These are phyloP conservation scores for Fragosphaeria purpurea DNA, from an alignment of 2,329 filamentous ascomycete species.

Conservation along the genomic window DNA sequence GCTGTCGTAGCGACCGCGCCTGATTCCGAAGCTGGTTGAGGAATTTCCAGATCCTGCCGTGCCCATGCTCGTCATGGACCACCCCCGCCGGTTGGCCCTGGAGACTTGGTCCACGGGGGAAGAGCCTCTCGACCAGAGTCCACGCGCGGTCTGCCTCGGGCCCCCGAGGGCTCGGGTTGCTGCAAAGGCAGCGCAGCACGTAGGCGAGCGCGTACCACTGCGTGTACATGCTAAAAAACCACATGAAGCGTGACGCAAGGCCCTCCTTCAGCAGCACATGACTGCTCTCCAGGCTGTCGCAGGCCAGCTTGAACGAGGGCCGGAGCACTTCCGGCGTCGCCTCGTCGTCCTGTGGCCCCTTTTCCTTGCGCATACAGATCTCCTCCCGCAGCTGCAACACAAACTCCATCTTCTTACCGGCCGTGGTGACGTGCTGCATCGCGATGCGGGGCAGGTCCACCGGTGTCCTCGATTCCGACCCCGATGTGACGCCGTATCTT, in stretches of 20 bases:
- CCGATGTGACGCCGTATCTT: not conserved
- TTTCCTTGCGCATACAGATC: not conserved
- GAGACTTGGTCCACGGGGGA: not conserved
- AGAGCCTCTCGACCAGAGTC: not conserved
- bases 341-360: no score
- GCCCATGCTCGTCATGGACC: not conserved
- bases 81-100: not conserved
- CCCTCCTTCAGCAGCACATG: not conserved
- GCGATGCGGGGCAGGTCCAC: not conserved
- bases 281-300: not conserved
- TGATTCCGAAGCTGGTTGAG: not conserved
- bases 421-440: not conserved
- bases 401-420: conserved; percentile 4
- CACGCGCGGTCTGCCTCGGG: not conserved
- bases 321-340: not conserved
- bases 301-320: not conserved
- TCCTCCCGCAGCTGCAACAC: conserved; percentile 3
- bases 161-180: not conserved
- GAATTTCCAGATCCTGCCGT: conserved; percentile 2
- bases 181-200: conserved; percentile 2
- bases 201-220: conserved; percentile 5
- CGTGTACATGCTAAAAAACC: conserved; percentile 4
- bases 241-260: not conserved
- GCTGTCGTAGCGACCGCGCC: not conserved
- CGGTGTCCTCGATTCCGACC: not conserved